Base-by-base conservation (phyloP, 2,329 filamentous ascomycete species). In the Orbilia oligospora region DNA sequence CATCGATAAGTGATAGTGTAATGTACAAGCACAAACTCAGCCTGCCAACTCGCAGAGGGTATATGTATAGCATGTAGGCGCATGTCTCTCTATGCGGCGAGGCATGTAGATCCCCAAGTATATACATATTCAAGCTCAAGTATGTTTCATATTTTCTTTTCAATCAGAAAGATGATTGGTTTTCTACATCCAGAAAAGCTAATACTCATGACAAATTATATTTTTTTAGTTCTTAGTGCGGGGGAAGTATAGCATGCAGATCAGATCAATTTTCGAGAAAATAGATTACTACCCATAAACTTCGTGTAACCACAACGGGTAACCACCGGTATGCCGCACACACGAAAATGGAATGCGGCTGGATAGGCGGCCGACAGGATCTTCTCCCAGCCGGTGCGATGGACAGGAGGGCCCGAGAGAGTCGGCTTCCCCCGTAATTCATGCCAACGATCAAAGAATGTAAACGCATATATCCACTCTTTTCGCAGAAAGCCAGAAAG, bases 71-170 rank as follows among this genome's bases (percentile, higher is more conserved):
- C 33, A 38, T 58, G 12, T 20, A 58, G 30, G 10, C n/a, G 53
- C 20, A 61, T 61, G 56, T 61, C 56, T 27, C 56, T 61, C 56
- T 12, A 58, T 38, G 30, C 53, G 53, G 53, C 27, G 5, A 30
- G 51, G 51, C 51, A 55, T 55, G 51, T 33, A 38, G 27, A 38
- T 51, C 48, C n/a, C 48, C 24, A 51, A 51, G 18, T 20, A 20
- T n/a, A 58, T 22, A 10, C 24, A 58, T 22, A 10, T 14, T 58
- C n/a, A 38, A 36, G 10, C 3, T 22, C 22, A 16, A 22, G 18
- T 12, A 58, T 58, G 53, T 58, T 16, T 58, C 53, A 58, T 58
- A 58, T 58, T 58, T 58, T 36, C 53, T 58, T 58, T 58, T 58
- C 53, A n/a, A 30, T 36, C 3, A 55, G n/a, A 22, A 38, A 30